Evolutionary conservation across 2,329 filamentous ascomycete species (phyloP), one percentile per base, ranked within the genome.

Genomic region (Pyricularia grisea): DNA sequence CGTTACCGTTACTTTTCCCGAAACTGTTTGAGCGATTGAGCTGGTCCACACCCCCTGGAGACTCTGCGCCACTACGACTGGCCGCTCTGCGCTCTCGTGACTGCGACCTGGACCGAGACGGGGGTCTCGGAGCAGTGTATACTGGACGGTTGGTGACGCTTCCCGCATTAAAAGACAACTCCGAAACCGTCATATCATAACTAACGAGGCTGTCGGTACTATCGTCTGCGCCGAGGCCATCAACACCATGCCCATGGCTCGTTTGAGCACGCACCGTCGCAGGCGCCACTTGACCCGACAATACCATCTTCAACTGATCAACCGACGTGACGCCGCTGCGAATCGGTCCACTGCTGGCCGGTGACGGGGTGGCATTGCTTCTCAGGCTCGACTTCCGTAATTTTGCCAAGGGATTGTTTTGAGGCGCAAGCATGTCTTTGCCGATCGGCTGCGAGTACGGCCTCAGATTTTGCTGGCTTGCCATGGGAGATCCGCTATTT

Each of bases 161-260:
- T n/a, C 50, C 50, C 25, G 66, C 60, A 74, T 86, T 87, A 76
- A 87, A 89, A 58, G 87, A 90, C 25, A 87, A 79, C 74, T 92
- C 90, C 7, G 88, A 91, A n/a, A 86, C 82, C 64, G 86, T 85
- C 72, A 87, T 84, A 69, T 92, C 89, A 72, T 89, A 90, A 79
- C 88, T 91, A 71, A 90, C 85, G 82, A 92, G 86, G 76, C 89
- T 92, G 68, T 92, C 90, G 69, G 81, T 84, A 74, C 83, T 88
- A 68, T 82, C 85, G 72, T 83, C 81, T 70, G 85, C 86, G 67
- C 84, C 82, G 25, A 82, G 80, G 23, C 77, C 76, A 33, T 78
- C 80, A 4, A 77, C 81, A n/a, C 77, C 76, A 33, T 78, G 79
- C 4, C 78, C 77, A 36, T 66, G 64, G 64, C 64, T 66, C 14